Base-by-base conservation (phyloP, 345 rosid species). In the Arabidopsis arenosa region DNA sequence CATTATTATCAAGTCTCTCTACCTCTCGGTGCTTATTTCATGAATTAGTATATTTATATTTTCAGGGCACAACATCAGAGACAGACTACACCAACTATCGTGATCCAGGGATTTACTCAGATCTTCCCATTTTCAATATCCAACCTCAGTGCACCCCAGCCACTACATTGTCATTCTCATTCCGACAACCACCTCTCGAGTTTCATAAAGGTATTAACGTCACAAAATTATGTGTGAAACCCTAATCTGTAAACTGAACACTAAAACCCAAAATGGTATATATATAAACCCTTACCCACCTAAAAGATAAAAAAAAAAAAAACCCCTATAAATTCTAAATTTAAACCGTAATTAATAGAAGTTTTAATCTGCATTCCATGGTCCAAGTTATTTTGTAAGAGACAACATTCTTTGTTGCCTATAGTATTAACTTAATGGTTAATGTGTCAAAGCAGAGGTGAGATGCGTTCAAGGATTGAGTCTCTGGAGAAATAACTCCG, bases 401-500 rank as follows among this genome's bases (percentile, higher is more conserved):
- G 4, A 28, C 2, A 28, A 28, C 2, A 28, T 28, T 26, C 45
- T 6, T 64, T n/a, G n/a, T n/a, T n/a, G n/a, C n/a, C n/a, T n/a
- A n/a, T n/a, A n/a, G n/a, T n/a, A 36, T 37, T 51, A 35, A 52
- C 1, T 37, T 39, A 18, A 1, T 17, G 43, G 32, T 32, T 65
- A 51, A 51, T 51, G 62, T 68, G 23, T 54, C 26, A 39, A 68
- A 68, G 1, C 61, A 52, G 63, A 56, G 39, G 5, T 53, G 63
- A 58, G 32, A 15, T 52, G 65, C 21, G 41, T 81, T 72, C 83
- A 68, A 81, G 89, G 89, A 71, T 18, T 81, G 57, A 62, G 57
- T 68, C 35, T 87, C 70, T 90, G 98, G 98, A 79, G 89, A 72
- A 86, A 86, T 70, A 85, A 81, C 78, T 78, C 93, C 59, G 67